Evolutionary conservation across 208 protist genomes (phyloP).

Genomic region (Jaenimonas drosophilae): DNA sequence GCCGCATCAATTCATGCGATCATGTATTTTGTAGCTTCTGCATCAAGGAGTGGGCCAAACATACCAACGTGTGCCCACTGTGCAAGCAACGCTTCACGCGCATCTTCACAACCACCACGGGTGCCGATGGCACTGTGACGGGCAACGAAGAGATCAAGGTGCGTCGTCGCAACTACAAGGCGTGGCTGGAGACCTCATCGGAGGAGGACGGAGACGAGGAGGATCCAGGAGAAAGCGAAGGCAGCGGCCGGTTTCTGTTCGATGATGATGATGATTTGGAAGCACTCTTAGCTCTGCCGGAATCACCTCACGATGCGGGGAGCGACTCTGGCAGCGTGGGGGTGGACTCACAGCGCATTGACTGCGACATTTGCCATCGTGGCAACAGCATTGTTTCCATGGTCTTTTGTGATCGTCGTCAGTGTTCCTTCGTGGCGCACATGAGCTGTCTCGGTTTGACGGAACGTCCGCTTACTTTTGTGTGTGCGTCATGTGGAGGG

Average conservation of each 20-base stretch:
- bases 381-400: slow-evolving; percentile 53
- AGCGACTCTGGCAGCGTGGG: too few relatives aligned
- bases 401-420: slow-evolving; percentile 75
- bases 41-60: slow-evolving; percentile 73
- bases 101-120: slow-evolving; percentile 23
- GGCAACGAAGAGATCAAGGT: slow-evolving; percentile 65
- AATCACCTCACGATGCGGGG: background rate
- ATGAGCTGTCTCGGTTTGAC: slow-evolving; percentile 54
- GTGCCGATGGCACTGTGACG: slow-evolving; percentile 6
- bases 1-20: slow-evolving; percentile 73
- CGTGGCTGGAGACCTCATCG: slow-evolving; percentile 22
- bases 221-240: slow-evolving; percentile 12
- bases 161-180: slow-evolving; percentile 58
- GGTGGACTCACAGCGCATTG: too few relatives aligned
- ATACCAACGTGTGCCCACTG: slow-evolving; percentile 76
- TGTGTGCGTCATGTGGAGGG: slow-evolving; percentile 42
- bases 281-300: too few relatives aligned
- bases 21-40: slow-evolving; percentile 80
- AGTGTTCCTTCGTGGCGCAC: slow-evolving; percentile 67
- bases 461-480: slow-evolving; percentile 57
- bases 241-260: too few relatives aligned
- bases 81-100: slow-evolving; percentile 84
- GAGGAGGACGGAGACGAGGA: slow-evolving; percentile 26
- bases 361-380: slow-evolving; percentile 55
- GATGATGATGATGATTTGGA: too few relatives aligned